Evolutionary conservation across 1,139 yeast genomes (phyloP).

Genomic region (Lipomyces yarrowii): DNA sequence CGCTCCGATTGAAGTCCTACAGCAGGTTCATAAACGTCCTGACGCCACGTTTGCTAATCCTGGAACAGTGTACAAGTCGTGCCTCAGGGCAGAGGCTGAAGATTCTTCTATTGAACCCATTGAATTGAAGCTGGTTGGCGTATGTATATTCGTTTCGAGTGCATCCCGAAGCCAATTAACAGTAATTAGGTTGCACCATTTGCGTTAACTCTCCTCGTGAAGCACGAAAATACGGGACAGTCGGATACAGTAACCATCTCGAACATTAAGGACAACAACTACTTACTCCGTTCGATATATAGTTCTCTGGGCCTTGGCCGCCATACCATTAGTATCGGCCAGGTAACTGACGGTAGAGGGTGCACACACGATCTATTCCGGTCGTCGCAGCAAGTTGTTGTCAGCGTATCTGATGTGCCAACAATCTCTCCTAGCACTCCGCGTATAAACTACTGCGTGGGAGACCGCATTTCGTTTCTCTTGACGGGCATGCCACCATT

Average conservation of each 20-base stretch:
- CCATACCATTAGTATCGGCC: slow-evolving; percentile 60
- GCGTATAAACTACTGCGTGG: slow-evolving; percentile 73
- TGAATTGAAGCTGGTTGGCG: slow-evolving; percentile 54
- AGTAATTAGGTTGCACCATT: slow-evolving; percentile 57
- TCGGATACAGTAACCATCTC: slow-evolving; percentile 46
- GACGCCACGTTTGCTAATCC: slow-evolving; percentile 53
- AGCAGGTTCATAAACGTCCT: slow-evolving; percentile 66
- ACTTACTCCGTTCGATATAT: slow-evolving; percentile 47
- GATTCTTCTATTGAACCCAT: slow-evolving; percentile 52
- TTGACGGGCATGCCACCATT: slow-evolving; percentile 82
- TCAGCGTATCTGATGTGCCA: slow-evolving; percentile 78
- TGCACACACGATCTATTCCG: slow-evolving; percentile 54
- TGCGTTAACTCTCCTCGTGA: slow-evolving; percentile 54
- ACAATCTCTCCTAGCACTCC: slow-evolving; percentile 53
- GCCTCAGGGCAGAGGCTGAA: slow-evolving; percentile 45
- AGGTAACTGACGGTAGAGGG: slow-evolving; percentile 68
- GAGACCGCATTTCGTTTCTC: slow-evolving; percentile 80
- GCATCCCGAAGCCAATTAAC: neutral
- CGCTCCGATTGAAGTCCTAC: slow-evolving; percentile 53
- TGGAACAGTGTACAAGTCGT: slow-evolving; percentile 56
- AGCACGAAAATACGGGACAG: slow-evolving; percentile 56
- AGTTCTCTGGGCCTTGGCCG: slow-evolving; percentile 54
- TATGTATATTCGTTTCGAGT: slow-evolving; percentile 1
- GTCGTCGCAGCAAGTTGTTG: slow-evolving; percentile 41
- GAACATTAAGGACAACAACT: slow-evolving; percentile 43